Evolutionary conservation across 371 early-diverging fungal genomes (phyloP).

Genomic region (Mucor velutinosus): DNA sequence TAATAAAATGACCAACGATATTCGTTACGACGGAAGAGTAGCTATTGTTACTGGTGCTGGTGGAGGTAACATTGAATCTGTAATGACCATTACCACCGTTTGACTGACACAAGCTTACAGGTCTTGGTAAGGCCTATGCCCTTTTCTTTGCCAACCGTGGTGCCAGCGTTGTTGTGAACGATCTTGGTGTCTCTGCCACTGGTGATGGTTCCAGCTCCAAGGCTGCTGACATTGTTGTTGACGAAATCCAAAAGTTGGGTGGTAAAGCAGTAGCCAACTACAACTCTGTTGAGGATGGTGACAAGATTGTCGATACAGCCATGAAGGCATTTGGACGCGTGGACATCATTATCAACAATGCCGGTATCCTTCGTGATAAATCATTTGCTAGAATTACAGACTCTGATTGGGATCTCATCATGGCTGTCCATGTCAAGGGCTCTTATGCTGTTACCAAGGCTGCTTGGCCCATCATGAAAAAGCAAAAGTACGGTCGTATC

Average conservation of each 20-base stretch:
- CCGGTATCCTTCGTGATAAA: constrained; percentile 96
- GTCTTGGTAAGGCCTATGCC: constrained; percentile 91
- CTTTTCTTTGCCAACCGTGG: constrained; percentile 89
- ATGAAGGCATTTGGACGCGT: constrained; percentile 93
- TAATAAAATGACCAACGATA: constrained; percentile 43
- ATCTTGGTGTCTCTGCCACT: constrained; percentile 84
- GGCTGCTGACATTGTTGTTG: constrained; percentile 96
- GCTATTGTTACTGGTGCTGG: constrained; percentile 98
- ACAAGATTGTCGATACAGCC: constrained; percentile 95
- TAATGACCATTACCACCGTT: background rate
- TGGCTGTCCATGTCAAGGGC: constrained; percentile 92
- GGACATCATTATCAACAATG: constrained; percentile 97
- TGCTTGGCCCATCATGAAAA: constrained; percentile 94
- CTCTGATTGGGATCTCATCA: constrained; percentile 94
- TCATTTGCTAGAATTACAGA: constrained; percentile 95
- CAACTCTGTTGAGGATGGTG: constrained; percentile 95
- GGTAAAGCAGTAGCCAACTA: constrained; percentile 98
- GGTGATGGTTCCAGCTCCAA: constrained; percentile 76
- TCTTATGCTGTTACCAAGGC: constrained; percentile 95
- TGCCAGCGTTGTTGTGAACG: constrained; percentile 88
- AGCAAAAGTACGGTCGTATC: constrained; percentile 92
- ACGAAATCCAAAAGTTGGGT: constrained; percentile 89
- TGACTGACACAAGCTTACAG: constrained; percentile 33
- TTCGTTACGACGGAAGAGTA: constrained; percentile 89
- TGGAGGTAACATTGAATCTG: constrained; percentile 66